phyloP scores from a whole-genome alignment of 371 early-diverging fungal genomes.

The Mortierella sp. region DNA sequence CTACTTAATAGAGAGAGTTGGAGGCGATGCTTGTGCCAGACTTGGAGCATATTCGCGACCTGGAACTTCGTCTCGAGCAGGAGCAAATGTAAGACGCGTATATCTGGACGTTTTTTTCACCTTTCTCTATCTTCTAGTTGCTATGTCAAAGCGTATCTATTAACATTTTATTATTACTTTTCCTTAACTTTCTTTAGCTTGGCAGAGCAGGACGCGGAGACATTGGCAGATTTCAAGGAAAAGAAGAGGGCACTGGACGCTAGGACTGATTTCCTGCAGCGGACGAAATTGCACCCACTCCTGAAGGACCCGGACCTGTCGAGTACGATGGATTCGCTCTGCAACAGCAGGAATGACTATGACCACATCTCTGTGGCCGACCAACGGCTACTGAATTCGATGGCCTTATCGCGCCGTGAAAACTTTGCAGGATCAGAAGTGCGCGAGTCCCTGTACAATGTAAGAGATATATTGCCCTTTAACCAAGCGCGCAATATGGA shows the following conservation, averaged over 20 bases:
- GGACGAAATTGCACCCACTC: conserved; percentile 36
- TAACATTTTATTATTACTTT: neutral
- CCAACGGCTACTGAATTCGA: conserved; percentile 33
- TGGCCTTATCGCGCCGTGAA: conserved; percentile 28
- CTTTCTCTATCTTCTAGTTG: neutral
- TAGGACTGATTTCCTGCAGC: conserved; percentile 28
- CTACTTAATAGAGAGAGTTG: conserved; percentile 27
- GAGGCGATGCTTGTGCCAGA: conserved; percentile 52
- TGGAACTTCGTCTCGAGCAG: conserved; percentile 52
- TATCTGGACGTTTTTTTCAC: neutral
- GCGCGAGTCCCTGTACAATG: conserved; percentile 37
- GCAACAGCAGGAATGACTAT: conserved; percentile 19
- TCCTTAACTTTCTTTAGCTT: conserved; percentile 14
- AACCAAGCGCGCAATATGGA: neutral
- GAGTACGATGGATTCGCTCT: conserved; percentile 16
- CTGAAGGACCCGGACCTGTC: conserved; percentile 5
- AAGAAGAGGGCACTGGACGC: conserved; percentile 34
- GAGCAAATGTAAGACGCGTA: conserved; percentile 31
- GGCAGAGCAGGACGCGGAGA: conserved; percentile 27
- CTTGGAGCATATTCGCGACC: conserved; percentile 49
- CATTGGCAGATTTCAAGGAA: conserved; percentile 28
- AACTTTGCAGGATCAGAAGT: conserved; percentile 23
- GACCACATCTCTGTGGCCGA: conserved; percentile 41
- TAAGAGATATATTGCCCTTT: conserved; percentile 8
- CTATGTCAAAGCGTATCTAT: neutral